These are phyloP conservation scores for Schwanniomyces etchellsii DNA, from an alignment of 1,139 yeast species.

Conservation along the genomic window DNA sequence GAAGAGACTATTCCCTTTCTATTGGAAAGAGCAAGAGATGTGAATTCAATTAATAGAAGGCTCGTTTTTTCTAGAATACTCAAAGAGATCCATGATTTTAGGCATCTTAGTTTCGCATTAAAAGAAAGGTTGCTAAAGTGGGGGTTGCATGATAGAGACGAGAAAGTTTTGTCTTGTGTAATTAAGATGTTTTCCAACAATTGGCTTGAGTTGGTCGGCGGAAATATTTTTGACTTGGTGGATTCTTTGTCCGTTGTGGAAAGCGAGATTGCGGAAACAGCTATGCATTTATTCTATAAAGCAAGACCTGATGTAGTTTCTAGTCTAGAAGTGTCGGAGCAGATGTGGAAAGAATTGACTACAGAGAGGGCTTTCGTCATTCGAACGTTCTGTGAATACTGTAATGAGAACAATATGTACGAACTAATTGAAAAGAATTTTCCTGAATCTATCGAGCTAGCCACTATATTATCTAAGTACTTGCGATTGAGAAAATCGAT, in stretches of 20 bases:
- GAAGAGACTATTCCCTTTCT: constrained; percentile 51
- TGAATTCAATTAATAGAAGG: constrained; percentile 65
- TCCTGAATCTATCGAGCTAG: constrained; percentile 77
- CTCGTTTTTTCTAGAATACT: constrained; percentile 65
- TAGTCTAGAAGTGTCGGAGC: constrained; percentile 50
- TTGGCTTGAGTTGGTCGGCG: constrained; percentile 69
- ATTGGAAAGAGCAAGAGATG: constrained; percentile 80
- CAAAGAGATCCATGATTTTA: constrained; percentile 64
- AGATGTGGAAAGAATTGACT: constrained; percentile 65
- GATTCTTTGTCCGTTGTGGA: constrained; percentile 66
- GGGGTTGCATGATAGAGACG: constrained; percentile 89
- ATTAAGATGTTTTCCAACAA: constrained; percentile 58
- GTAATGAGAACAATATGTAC: constrained; percentile 45
- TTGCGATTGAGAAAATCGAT: constrained; percentile 39
- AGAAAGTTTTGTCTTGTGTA: constrained; percentile 67
- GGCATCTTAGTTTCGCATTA: constrained; percentile 47
- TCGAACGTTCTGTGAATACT: constrained; percentile 61
- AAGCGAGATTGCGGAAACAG: constrained; percentile 60
- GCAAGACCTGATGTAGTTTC: constrained; percentile 57
- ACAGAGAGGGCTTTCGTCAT: constrained; percentile 73
- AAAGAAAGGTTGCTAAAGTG: constrained; percentile 68
- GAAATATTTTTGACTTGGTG: constrained; percentile 66
- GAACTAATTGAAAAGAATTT: constrained; percentile 66
- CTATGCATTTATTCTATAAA: constrained; percentile 59
- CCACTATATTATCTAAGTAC: constrained; percentile 52